Base-by-base conservation (phyloP, 768 basidiomycete species). In the Holtermannia corniformis region DNA sequence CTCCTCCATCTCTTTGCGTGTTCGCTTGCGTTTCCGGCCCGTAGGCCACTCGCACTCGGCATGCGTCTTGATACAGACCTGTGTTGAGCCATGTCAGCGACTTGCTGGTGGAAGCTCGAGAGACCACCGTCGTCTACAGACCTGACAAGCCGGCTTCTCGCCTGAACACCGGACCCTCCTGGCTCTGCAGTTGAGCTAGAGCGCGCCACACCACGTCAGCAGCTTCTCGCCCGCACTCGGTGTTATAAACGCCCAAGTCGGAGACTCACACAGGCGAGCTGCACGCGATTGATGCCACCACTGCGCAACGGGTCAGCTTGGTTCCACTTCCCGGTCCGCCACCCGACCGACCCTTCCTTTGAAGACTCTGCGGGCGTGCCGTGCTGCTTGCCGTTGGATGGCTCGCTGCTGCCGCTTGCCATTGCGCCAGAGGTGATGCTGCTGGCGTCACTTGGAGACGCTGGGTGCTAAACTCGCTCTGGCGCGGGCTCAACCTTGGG, bases 1-100 rank as follows among this genome's bases (percentile, higher is more conserved):
- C 41, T 63, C 65, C 44, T 67, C 62, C 70, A 71, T 71, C 56
- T 71, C 67, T 49, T 59, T 63, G 27, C 63, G 49, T 5, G 65
- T 71, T 32, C 70, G 54, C 52, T 71, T 71, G 45, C 61, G 59
- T 22, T 61, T 55, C 28, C 70, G 51, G 14, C 60, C 65, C 11
- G 54, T 50, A 1, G 70, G 70, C 64, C 65, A 71, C 41, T 63
- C 62, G 49, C 70, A 71, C 19, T 27, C 45, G n/a, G 63, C 59
- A 12, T 54, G 49, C 19, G 64, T 58, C 46, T 65, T 66, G 7
- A 26, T 41, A 47, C 65, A 67, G 22, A 52, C 65, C 50, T 52
- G 45, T 11, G 16, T 11, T 16, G 28, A 25, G 23, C n/a, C n/a
- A 37, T 37, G 32, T 37, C 16, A 37, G 32, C n/a, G n/a, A n/a